Base-by-base conservation (phyloP, 257 asterid species). In the Solanum peruvianum region DNA sequence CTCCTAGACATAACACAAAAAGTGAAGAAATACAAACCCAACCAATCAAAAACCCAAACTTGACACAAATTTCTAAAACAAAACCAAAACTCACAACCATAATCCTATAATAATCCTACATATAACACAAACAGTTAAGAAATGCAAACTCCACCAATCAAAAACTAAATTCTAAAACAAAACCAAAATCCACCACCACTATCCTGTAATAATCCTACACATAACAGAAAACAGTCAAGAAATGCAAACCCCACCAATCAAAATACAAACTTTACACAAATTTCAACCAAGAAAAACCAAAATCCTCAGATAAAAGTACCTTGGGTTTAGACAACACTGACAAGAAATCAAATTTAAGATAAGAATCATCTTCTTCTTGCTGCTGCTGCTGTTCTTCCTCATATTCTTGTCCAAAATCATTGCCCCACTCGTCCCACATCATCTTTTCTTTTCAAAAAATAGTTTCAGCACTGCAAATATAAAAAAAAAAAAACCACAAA, bases 381-480 rank as follows among this genome's bases (percentile, higher is more conserved):
- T 67, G 33, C 16, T 92, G 67, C 25, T 76, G 84, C 25, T 87
- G 88, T 39, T 81, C 83, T 86, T 87, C 89, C 75, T 90, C 92
- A 41, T 88, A 41, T 23, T 70, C 72, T 29, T 89, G 92, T 82
- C 91, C 85, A 81, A 91, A 88, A 83, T 84, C 81, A 87, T 83
- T 89, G 87, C 86, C 91, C 95, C 94, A 92, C 64, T 94, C 99
- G 25, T 92, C 95, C 94, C 98, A 93, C 98, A 91, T 91, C 97
- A 94, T 95, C 82, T 87, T 88, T 80, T 44, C 84, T 49, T 66
- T 76, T 23, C 64, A 71, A 82, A 27, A 27, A 25, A 12, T 23
- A 21, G 9, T 44, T 37, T 71, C 58, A 86, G 84, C 25, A 31
- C 85, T 10, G 21, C 18, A 47, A 80, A 47, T 9, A 9, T n/a